A percentile compares a stretch with the other conserved stretches of the same genome.
These are phyloP conservation scores for Fusarium succisae DNA, from an alignment of 2,329 filamentous ascomycete genomes.

Conservation along the genomic window DNA sequence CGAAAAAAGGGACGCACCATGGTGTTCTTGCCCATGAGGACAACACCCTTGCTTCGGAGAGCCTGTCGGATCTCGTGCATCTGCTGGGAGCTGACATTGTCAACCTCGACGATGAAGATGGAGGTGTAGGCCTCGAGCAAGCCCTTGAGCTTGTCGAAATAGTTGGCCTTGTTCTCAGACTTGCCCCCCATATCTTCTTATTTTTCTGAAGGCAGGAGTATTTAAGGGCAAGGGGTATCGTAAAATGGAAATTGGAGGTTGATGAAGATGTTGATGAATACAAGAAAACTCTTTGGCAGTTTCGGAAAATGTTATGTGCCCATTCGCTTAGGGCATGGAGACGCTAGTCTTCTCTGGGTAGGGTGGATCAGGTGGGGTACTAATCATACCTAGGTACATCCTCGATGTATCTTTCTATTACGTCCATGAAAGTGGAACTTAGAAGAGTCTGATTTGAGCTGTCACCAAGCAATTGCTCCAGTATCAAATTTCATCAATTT, in stretches of 20 bases:
- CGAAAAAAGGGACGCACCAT: slow-evolving; percentile 71
- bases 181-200: slow-evolving; percentile 99
- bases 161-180: slow-evolving; percentile 85
- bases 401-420: slow-evolving; percentile 47
- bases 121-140: slow-evolving; percentile 96
- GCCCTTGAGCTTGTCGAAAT: slow-evolving; percentile 99
- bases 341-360: slow-evolving; percentile 41
- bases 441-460: slow-evolving; percentile 31
- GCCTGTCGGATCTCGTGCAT: slow-evolving; percentile 99
- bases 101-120: slow-evolving; percentile 96
- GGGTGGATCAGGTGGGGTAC: slow-evolving; percentile 7
- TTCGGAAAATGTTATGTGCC: slow-evolving; percentile 43
- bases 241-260: slow-evolving; percentile 38
- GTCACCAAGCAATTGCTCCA: slow-evolving; percentile 10
- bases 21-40: slow-evolving; percentile 99
- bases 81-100: slow-evolving; percentile 99
- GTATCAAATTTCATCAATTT: background rate
- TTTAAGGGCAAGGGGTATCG: slow-evolving; percentile 82
- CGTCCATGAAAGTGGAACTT: slow-evolving; percentile 19
- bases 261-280: slow-evolving; percentile 28
- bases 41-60: slow-evolving; percentile 90
- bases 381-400: slow-evolving; percentile 39
- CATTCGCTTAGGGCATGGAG: slow-evolving; percentile 50
- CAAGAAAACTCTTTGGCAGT: slow-evolving; percentile 14
- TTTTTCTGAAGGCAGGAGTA: slow-evolving; percentile 86